Evolutionary conservation across 495 filamentous ascomycete genomes (phyloP).

Genomic region (Penicillium bovifimosum): DNA sequence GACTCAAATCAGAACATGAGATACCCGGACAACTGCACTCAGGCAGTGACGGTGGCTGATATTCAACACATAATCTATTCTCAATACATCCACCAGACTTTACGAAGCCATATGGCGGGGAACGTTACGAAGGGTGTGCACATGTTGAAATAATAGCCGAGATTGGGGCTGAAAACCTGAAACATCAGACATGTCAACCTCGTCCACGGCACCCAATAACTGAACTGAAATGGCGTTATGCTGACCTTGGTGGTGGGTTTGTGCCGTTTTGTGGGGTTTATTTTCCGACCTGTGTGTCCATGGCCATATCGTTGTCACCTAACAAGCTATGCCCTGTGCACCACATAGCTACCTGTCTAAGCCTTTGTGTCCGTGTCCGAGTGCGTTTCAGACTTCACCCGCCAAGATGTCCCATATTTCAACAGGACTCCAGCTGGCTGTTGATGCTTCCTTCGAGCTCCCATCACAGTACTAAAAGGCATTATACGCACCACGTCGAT

Average conservation of each 20-base stretch:
- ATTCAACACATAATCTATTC: neutral
- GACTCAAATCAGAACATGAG: no score
- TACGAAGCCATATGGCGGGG: no score
- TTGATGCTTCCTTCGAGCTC: neutral
- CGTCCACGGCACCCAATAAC: no score
- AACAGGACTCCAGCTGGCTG: neutral
- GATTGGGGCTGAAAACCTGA: no score
- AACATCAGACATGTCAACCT: no score
- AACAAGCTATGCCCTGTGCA: neutral
- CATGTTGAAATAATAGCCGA: no score
- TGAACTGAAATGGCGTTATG: neutral
- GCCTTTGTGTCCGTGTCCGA: neutral
- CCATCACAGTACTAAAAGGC: neutral
- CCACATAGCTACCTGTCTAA: neutral
- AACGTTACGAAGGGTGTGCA: no score
- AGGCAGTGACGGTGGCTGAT: no score
- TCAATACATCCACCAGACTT: neutral
- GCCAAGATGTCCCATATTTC: no score
- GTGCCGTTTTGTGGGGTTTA: no score
- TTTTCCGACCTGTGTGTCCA: neutral
- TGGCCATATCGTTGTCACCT: no score
- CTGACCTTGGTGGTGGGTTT: neutral
- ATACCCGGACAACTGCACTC: neutral
- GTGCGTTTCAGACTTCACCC: no score
- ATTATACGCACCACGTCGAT: neutral